Evolutionary conservation across 306 rosid species (phyloP), one percentile per base, ranked within the genome.

Genomic region (Rubus parviflorus): DNA sequence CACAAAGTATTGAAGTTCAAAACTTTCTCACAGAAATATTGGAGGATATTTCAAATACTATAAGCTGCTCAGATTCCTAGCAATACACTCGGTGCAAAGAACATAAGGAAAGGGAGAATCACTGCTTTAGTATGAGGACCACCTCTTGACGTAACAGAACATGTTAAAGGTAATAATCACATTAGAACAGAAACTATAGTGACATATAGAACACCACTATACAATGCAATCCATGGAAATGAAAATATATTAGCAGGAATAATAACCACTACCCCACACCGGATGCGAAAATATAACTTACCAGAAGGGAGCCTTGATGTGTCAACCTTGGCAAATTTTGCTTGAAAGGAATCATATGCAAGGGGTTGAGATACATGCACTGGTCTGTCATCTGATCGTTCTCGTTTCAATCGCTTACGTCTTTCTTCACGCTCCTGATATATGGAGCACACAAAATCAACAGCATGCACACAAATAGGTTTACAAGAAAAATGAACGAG

Each of bases 351-450:
- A 80, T 96, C 99, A 81, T 84, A 82, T 47, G 85, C 83, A 73
- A 86, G 76, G 38, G 91, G 87, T 20, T 88, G 96, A 75, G 93
- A 85, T 62, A 63, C 82, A 80, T 85, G 88, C 63, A 76, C 69
- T 49, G 98, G 87, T 84, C 78, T 89, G 47, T 96, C 99, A 86
- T 92, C 92, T n/a, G 93, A 37, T 48, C 97, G 96, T 13, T 90
- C 98, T 80, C 97, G 87, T 88, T 91, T 92, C 85, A 96, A 69
- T 73, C 90, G 83, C 82, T 51, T 89, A 58, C 90, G 92, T 81
- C 99, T 89, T 84, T 96, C 99, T 75, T 96, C 99, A 61, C 98
- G 99, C 87, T 96, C 99, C 99, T 96, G 86, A 68, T 66, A 79
- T 30, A 81, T 77, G 72, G 48, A 46, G 80, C 40, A 83, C 62